Conservation (phyloP, 148 eudicot genomes). For the Rhododendron mucronatum region DNA sequence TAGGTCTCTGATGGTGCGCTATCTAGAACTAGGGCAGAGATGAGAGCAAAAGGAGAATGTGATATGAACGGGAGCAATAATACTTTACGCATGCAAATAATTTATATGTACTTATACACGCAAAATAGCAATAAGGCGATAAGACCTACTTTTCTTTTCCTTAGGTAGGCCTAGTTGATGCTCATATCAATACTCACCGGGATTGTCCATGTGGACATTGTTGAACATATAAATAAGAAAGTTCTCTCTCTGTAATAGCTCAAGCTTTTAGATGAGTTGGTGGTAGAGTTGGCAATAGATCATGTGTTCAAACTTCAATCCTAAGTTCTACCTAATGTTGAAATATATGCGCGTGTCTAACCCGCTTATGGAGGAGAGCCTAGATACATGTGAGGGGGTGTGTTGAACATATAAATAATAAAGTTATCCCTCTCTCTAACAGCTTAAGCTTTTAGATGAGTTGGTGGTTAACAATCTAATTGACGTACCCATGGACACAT, state of each 20-base stretch:
- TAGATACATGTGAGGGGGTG: too few species aligned
- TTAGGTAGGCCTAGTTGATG: background rate
- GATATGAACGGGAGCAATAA: background rate
- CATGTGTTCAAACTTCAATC: too few species aligned
- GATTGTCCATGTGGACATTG: background rate
- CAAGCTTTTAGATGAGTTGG: too few species aligned
- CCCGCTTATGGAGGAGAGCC: too few species aligned
- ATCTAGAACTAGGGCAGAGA: background rate
- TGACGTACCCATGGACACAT: background rate
- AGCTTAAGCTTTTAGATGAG: background rate
- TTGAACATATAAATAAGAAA: too few species aligned
- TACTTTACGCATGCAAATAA: background rate
- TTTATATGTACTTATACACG: too few species aligned
- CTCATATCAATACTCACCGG: background rate
- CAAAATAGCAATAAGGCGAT: background rate
- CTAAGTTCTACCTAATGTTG: too few species aligned
- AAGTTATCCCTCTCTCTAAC: background rate
- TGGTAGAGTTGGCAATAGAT: too few species aligned
- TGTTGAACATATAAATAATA: too few species aligned
- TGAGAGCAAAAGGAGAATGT: background rate
- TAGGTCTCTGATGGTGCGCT: background rate
- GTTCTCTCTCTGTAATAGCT: too few species aligned
- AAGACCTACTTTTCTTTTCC: background rate
- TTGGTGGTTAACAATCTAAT: background rate
- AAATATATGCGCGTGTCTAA: too few species aligned